Evolutionary conservation across 169 alveolate genomes (phyloP).

Genomic region (Eimeria necatrix): DNA sequence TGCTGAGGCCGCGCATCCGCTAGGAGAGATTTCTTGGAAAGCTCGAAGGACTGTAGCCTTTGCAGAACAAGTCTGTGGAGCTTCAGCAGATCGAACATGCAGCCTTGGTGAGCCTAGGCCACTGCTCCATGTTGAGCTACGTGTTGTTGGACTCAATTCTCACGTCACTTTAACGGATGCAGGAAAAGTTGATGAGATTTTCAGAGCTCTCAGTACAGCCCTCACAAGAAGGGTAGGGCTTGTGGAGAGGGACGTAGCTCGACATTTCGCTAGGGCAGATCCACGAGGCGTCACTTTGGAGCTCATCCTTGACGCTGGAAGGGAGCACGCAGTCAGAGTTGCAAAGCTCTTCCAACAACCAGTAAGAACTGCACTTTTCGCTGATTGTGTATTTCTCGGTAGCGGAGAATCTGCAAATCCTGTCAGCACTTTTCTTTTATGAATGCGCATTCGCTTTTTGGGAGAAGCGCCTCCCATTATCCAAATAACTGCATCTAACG

Average conservation of each 20-base stretch:
- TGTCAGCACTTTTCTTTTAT: background rate
- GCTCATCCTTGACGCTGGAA: slow-evolving; percentile 75
- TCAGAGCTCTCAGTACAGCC: slow-evolving; percentile 26
- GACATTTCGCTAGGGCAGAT: slow-evolving; percentile 61
- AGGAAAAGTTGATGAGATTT: slow-evolving; percentile 48
- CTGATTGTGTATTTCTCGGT: background rate
- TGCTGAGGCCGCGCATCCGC: slow-evolving; percentile 75
- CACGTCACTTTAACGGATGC: slow-evolving; percentile 65
- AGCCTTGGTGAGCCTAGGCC: slow-evolving; percentile 83
- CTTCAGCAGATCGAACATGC: slow-evolving; percentile 85
- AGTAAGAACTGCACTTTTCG: background rate
- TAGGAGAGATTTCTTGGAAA: slow-evolving; percentile 67
- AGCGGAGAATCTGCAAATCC: background rate
- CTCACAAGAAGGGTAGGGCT: slow-evolving; percentile 72
- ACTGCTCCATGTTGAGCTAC: slow-evolving; percentile 54
- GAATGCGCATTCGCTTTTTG: too few species aligned
- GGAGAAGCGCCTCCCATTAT: too few species aligned
- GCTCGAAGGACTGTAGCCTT: slow-evolving; percentile 83
- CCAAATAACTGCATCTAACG: too few species aligned
- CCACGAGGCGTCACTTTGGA: slow-evolving; percentile 71
- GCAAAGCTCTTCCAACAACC: slow-evolving; percentile 56
- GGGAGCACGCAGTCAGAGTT: slow-evolving; percentile 65
- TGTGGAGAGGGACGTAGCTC: slow-evolving; percentile 74
- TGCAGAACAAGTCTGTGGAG: slow-evolving; percentile 84
- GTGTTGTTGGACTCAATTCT: slow-evolving; percentile 51